Percentiles rank a stretch among this genome's conserved stretches.
phyloP scores from a whole-genome alignment of 352 stramenopile species.

The Globisporangium parvum region DNA sequence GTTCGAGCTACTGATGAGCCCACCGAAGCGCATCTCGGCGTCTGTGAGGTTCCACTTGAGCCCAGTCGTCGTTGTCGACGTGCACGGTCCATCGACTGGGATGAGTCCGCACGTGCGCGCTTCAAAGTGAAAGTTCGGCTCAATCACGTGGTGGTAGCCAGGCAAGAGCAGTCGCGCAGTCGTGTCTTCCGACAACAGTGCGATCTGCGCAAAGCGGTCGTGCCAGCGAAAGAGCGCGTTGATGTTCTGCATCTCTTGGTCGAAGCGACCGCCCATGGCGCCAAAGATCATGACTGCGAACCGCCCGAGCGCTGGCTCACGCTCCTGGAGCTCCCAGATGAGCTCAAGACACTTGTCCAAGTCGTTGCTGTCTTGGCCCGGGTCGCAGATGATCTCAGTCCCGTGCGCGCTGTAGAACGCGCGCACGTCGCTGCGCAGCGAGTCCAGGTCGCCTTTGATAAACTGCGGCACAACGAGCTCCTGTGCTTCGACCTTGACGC shows the following conservation, averaged over 20 bases:
- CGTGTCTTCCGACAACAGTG: slow-evolving; percentile 88
- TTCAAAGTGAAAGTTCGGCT: slow-evolving; percentile 87
- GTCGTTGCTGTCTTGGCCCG: slow-evolving; percentile 92
- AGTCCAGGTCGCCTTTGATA: slow-evolving; percentile 96
- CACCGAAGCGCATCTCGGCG: slow-evolving; percentile 69
- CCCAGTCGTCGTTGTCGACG: slow-evolving; percentile 77
- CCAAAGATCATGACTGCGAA: slow-evolving; percentile 90
- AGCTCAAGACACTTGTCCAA: slow-evolving; percentile 90
- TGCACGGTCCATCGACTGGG: slow-evolving; percentile 79
- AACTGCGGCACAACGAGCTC: slow-evolving; percentile 71
- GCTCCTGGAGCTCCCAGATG: slow-evolving; percentile 37
- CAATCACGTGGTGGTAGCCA: slow-evolving; percentile 50
- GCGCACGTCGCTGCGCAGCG: slow-evolving; percentile 79
- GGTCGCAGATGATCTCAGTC: slow-evolving; percentile 65
- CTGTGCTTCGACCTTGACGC: slow-evolving; percentile 25
- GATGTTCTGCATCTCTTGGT: slow-evolving; percentile 96
- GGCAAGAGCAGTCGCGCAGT: slow-evolving; percentile 79
- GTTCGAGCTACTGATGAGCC: slow-evolving; percentile 85
- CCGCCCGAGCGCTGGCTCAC: slow-evolving; percentile 14
- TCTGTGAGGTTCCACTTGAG: slow-evolving; percentile 86
- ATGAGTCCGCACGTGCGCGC: slow-evolving; percentile 93
- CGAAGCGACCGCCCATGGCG: slow-evolving; percentile 94
- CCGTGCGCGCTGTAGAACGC: slow-evolving; percentile 75
- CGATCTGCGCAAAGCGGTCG: slow-evolving; percentile 71
- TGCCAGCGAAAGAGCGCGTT: slow-evolving; percentile 90